phyloP scores from a whole-genome alignment of 2,329 filamentous ascomycete genomes.

The Paecilomyces sp. region DNA sequence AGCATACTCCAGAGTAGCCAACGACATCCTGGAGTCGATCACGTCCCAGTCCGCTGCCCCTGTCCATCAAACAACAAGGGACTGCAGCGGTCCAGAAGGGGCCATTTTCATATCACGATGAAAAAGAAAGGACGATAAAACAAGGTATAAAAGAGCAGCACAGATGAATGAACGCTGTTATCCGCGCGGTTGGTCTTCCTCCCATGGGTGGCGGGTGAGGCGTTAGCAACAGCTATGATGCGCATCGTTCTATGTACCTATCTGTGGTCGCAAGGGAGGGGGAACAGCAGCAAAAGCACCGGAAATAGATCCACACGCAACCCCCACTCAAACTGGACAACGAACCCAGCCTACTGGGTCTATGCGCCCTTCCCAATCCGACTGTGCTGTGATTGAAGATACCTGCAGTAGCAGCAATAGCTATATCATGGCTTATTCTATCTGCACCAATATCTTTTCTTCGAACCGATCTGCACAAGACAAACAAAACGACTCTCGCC shows the following conservation, averaged over 20 bases:
- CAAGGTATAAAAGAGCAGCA: background rate
- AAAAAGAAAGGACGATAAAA: background rate
- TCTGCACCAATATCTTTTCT: background rate
- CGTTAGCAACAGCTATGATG: too few species aligned
- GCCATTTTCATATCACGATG: background rate
- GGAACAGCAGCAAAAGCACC: too few species aligned
- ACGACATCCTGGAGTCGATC: background rate
- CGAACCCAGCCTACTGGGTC: background rate
- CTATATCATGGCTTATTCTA: background rate
- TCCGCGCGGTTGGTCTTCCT: background rate
- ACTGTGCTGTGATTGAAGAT: background rate
- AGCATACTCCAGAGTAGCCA: background rate
- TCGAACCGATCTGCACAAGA: background rate
- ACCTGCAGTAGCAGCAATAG: background rate
- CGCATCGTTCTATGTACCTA: too few species aligned
- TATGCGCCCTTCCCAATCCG: background rate
- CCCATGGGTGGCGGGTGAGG: too few species aligned
- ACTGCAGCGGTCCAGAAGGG: background rate
- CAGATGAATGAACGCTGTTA: background rate
- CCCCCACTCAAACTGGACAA: background rate
- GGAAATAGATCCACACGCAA: background rate
- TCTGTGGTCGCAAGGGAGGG: too few species aligned
- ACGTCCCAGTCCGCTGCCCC: background rate
- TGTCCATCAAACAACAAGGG: background rate
- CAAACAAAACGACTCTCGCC: background rate